Conservation (phyloP, 1,284 basidiomycete genomes). For the Trichosporon sp. region DNA sequence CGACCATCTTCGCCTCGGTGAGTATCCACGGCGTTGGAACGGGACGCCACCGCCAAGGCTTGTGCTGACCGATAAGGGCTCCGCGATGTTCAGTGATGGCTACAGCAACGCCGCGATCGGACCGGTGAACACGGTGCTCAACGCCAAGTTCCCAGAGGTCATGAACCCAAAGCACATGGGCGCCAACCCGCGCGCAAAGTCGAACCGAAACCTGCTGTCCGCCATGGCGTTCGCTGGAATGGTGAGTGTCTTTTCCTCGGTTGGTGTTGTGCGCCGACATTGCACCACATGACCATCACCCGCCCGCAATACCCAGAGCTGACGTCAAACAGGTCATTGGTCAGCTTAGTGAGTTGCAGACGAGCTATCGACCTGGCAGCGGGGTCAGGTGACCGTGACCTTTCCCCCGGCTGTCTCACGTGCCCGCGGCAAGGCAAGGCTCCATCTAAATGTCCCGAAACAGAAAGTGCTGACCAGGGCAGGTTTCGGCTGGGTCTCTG, state of each 20-base stretch:
- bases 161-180: neutral
- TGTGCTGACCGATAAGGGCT: conserved; percentile 51
- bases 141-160: conserved; percentile 31
- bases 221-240: conserved; percentile 68
- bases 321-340: neutral
- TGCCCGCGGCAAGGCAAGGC: neutral
- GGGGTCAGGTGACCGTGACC: neutral
- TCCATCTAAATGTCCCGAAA: neutral
- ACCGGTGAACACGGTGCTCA: conserved; percentile 58
- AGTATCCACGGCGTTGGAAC: too few relatives aligned
- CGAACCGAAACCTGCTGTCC: conserved; percentile 58
- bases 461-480: neutral
- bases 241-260: neutral
- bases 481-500: conserved; percentile 61
- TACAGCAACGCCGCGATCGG: conserved; percentile 77
- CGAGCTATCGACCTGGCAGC: neutral
- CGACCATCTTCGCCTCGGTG: neutral
- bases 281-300: neutral
- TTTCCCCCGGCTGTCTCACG: neutral
- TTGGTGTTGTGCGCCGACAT: neutral
- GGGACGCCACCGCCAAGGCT: too few relatives aligned
- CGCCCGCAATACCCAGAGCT: neutral
- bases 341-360: neutral
- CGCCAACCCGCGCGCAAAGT: neutral
- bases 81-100: conserved; percentile 74